phyloP scores from a whole-genome alignment of 768 basidiomycete genomes.

The Sarcomyxa edulis region DNA sequence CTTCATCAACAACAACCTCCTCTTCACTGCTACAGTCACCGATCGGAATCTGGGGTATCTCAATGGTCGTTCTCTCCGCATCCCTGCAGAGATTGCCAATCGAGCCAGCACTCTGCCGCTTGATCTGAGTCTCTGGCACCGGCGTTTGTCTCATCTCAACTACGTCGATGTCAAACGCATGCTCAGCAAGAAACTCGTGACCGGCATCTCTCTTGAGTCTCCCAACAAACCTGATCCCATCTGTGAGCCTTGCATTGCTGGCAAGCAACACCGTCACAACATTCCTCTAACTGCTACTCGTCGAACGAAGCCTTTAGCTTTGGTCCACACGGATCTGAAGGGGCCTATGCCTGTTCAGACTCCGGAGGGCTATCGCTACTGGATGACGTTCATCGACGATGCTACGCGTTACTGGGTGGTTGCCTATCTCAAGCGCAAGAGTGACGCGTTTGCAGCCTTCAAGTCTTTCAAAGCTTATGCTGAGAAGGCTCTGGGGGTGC shows the following conservation, averaged over 20 bases:
- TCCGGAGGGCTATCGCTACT: conserved; percentile 9
- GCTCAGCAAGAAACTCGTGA: conserved; percentile 12
- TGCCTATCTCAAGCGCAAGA: conserved; percentile 11
- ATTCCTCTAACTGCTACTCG: conserved; percentile 8
- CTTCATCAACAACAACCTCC: background rate
- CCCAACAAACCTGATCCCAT: conserved; percentile 18
- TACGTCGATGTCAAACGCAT: conserved; percentile 12
- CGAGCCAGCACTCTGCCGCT: conserved; percentile 15
- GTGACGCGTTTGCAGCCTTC: conserved; percentile 21
- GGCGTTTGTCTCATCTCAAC: conserved; percentile 22
- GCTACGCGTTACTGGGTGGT: conserved; percentile 8
- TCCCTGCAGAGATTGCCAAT: background rate
- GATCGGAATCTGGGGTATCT: conserved; percentile 17
- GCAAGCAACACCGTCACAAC: conserved; percentile 17
- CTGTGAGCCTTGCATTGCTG: conserved; percentile 25
- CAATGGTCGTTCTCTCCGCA: conserved; percentile 12
- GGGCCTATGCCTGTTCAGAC: conserved; percentile 15
- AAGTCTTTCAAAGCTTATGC: conserved; percentile 25
- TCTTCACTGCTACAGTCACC: conserved; percentile 18
- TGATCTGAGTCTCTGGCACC: conserved; percentile 21
- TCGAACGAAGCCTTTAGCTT: conserved; percentile 1
- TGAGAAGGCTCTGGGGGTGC: conserved; percentile 21
- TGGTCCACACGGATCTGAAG: conserved; percentile 15
- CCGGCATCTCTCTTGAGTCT: conserved; percentile 16
- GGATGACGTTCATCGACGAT: conserved; percentile 13